These are phyloP conservation scores for Boletus bicolor DNA, from an alignment of 768 basidiomycete genomes.

Conservation along the genomic window DNA sequence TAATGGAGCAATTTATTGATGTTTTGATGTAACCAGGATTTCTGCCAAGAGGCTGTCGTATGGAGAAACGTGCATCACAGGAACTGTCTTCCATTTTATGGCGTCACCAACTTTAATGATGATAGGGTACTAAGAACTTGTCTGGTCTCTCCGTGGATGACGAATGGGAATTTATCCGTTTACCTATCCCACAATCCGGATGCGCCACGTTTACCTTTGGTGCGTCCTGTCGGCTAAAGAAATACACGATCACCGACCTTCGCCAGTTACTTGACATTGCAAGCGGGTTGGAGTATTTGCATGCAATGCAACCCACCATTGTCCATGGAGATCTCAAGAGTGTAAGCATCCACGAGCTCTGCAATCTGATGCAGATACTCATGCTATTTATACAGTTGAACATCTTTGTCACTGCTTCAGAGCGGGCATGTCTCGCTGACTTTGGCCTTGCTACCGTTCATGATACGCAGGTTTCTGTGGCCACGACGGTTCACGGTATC, in stretches of 20 bases:
- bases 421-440: slow-evolving; percentile 31
- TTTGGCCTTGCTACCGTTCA: slow-evolving; percentile 27
- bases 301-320: slow-evolving; percentile 37
- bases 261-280: slow-evolving; percentile 38
- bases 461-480: slow-evolving; percentile 14
- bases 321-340: slow-evolving; percentile 44
- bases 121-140: slow-evolving; percentile 14
- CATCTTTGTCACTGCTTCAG: slow-evolving; percentile 26
- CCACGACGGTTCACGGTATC: slow-evolving; percentile 14
- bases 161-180: slow-evolving; percentile 29
- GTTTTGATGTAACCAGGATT: slow-evolving; percentile 18
- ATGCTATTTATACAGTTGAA: slow-evolving; percentile 21
- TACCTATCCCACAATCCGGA: slow-evolving; percentile 30
- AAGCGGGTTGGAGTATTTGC: slow-evolving; percentile 37
- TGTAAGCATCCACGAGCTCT: slow-evolving; percentile 24
- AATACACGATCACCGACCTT: neutral
- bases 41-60: slow-evolving; percentile 29
- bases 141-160: slow-evolving; percentile 27
- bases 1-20: neutral
- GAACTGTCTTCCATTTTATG: slow-evolving; percentile 32
- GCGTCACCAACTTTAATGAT: slow-evolving; percentile 15
- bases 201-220: slow-evolving; percentile 32
- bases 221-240: slow-evolving; percentile 13
- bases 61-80: slow-evolving; percentile 30
- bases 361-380: neutral